Percentiles rank a stretch among this genome's conserved stretches.
Evolutionary conservation across 2,329 filamentous ascomycete species (phyloP).

Genomic region (Diaporthe humulicola): DNA sequence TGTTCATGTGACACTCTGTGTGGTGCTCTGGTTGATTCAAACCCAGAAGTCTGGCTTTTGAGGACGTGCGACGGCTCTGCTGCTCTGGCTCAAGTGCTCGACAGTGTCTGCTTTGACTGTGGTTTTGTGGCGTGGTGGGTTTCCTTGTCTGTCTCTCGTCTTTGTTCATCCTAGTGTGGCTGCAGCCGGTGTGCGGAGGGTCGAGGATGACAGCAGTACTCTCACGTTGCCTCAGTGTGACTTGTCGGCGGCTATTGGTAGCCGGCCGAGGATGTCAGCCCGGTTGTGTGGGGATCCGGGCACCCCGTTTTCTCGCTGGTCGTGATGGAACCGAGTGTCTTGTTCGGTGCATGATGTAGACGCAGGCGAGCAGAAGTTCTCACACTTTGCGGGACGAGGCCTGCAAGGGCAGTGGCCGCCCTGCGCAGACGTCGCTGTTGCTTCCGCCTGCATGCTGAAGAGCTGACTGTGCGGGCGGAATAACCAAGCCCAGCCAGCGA

Average conservation of each 20-base stretch:
- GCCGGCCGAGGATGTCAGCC: conserved; percentile 1
- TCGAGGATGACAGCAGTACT: conserved; percentile 12
- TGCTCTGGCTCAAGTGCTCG: background rate
- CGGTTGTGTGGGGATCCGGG: conserved; percentile 18
- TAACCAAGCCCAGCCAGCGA: background rate
- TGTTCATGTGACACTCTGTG: background rate
- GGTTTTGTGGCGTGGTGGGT: background rate
- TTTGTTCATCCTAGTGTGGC: background rate
- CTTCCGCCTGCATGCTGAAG: background rate
- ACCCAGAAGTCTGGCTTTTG: background rate
- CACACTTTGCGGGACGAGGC: conserved; percentile 8
- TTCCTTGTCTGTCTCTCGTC: conserved; percentile 2
- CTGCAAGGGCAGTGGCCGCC: conserved; percentile 24
- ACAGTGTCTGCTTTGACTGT: conserved; percentile 8
- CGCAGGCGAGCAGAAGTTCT: conserved; percentile 17
- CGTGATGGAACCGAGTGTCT: background rate
- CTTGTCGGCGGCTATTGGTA: background rate
- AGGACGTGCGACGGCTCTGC: conserved; percentile 17
- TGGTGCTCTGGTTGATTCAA: conserved; percentile 4
- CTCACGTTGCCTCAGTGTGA: conserved; percentile 10
- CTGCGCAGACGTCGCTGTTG: background rate
- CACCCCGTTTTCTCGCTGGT: conserved; percentile 17
- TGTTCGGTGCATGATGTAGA: conserved; percentile 4
- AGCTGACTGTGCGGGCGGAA: conserved; percentile 22
- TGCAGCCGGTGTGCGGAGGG: background rate